A percentile compares a stretch with the other conserved stretches of the same genome.
phyloP scores from a whole-genome alignment of 1,139 yeast species.

The Meyerozyma athensensis region DNA sequence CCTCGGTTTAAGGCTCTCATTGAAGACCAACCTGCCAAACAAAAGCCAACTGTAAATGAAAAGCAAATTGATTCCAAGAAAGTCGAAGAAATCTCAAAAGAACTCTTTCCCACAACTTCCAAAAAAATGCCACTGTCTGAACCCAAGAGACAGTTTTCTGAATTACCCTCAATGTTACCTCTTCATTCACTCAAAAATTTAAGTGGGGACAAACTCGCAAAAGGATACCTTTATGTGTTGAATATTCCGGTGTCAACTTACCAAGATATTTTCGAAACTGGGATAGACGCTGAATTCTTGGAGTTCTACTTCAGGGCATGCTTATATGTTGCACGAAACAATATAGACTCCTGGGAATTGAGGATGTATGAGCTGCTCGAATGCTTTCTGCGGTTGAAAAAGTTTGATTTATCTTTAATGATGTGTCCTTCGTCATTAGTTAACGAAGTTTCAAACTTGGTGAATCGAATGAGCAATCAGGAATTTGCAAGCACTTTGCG shows the following conservation, averaged over 20 bases:
- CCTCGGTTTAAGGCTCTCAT: conserved; percentile 18
- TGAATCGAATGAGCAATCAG: no score
- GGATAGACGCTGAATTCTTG: conserved; percentile 55
- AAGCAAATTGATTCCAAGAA: no score
- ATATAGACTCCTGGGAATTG: conserved; percentile 17
- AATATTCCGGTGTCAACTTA: conserved; percentile 25
- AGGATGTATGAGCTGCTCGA: conserved; percentile 15
- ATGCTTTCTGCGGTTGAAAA: conserved; percentile 19
- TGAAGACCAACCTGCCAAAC: no score
- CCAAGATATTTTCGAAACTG: conserved; percentile 38
- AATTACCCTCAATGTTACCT: conserved; percentile 2
- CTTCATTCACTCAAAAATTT: not conserved
- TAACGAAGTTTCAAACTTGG: no score
- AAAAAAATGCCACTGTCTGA: conserved; percentile 4
- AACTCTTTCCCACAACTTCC: not conserved
- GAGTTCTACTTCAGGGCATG: conserved; percentile 50
- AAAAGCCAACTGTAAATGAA: no score
- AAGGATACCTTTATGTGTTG: conserved; percentile 41
- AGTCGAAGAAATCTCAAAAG: not conserved
- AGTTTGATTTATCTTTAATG: conserved; percentile 22
- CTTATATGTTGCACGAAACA: conserved; percentile 15
- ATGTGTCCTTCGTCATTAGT: conserved; percentile 13
- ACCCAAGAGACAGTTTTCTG: not conserved
- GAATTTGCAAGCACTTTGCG: no score
- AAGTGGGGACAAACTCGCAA: conserved; percentile 16